Evolutionary conservation across 345 rosid species (phyloP).

Genomic region (Atalantia buxifolia): DNA sequence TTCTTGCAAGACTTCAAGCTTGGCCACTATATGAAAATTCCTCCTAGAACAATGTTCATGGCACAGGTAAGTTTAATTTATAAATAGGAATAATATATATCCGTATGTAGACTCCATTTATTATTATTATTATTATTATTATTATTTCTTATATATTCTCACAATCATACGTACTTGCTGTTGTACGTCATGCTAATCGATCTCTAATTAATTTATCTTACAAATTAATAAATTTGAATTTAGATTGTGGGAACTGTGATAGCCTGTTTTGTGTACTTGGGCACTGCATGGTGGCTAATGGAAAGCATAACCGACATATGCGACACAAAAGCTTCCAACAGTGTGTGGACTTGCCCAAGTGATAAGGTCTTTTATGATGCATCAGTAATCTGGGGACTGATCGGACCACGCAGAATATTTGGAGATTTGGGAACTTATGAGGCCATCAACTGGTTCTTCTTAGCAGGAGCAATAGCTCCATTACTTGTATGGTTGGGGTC

Average conservation of each 20-base stretch:
- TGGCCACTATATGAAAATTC: constrained; percentile 98
- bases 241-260: constrained; percentile 86
- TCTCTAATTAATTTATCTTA: too few relatives aligned
- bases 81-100: too few relatives aligned
- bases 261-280: constrained; percentile 72
- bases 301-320: constrained; percentile 84
- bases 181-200: too few relatives aligned
- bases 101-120: neutral
- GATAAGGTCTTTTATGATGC: constrained; percentile 95
- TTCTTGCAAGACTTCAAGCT: constrained; percentile 97
- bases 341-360: constrained; percentile 86
- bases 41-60: constrained; percentile 97
- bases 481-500: constrained; percentile 74
- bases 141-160: neutral
- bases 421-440: constrained; percentile 75
- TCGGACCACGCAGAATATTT: constrained; percentile 89
- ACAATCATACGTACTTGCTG: too few relatives aligned
- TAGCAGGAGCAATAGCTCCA: constrained; percentile 77
- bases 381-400: constrained; percentile 91
- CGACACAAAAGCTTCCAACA: constrained; percentile 52
- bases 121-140: neutral
- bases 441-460: constrained; percentile 90
- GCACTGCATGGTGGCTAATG: constrained; percentile 98
- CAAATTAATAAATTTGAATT: too few relatives aligned
- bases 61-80: constrained; percentile 57